A percentile compares a stretch with the other conserved stretches of the same genome.
phyloP scores from a whole-genome alignment of 2,329 filamentous ascomycete species.

The Ceratocystis lukuohia region DNA sequence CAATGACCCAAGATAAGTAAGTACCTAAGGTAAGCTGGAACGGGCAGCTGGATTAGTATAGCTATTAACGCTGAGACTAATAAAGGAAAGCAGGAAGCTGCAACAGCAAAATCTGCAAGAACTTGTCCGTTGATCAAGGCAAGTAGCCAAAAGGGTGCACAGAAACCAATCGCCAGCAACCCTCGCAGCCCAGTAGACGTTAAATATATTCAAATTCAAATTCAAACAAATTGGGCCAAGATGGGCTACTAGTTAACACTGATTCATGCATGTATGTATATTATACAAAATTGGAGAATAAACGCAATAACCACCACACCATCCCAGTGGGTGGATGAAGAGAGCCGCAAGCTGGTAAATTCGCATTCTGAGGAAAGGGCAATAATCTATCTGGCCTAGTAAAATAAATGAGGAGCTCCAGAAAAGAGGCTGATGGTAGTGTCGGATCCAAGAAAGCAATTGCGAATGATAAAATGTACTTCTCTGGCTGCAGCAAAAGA shows the following conservation, averaged over 20 bases:
- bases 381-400: not conserved
- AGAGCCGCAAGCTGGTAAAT: slow-evolving; percentile 1
- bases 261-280: too few relatives aligned
- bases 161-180: not conserved
- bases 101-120: not conserved
- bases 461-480: not conserved
- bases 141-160: not conserved
- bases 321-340: not conserved
- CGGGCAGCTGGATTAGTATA: not conserved
- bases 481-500: not conserved
- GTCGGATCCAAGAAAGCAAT: not conserved
- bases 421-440: not conserved
- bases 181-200: too few relatives aligned
- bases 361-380: not conserved
- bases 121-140: not conserved
- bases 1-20: not conserved
- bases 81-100: not conserved
- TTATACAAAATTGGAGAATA: not conserved
- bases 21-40: not conserved
- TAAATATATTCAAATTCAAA: too few relatives aligned
- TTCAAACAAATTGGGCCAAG: too few relatives aligned
- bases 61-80: too few relatives aligned
- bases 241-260: too few relatives aligned
- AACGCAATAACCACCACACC: not conserved
- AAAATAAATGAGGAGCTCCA: not conserved